Base-by-base conservation (phyloP, 2,329 filamentous ascomycete genomes). In the Daldinia sp. region DNA sequence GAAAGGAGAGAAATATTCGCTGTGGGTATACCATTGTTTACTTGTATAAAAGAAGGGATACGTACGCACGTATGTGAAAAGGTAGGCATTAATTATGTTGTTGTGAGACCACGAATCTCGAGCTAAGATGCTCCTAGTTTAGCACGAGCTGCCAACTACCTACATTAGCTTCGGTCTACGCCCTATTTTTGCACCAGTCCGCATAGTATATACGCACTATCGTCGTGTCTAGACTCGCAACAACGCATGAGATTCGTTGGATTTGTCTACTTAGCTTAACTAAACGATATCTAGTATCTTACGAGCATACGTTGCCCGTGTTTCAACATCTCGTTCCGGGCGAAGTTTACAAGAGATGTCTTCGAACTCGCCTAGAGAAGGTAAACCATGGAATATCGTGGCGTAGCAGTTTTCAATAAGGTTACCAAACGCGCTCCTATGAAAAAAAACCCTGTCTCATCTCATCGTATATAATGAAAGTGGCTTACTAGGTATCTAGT, bases 81-180 rank as follows among this genome's bases (percentile, higher is more conserved):
- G 21, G 13, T 27, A 23, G 8, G 15, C 47, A 51, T 52, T 13
- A 51, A 45, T 17, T 23, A 19, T n/a, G 47, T 35, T 37, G 23
- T 48, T 30, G 25, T 41, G 39, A 52, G 29, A 41, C 41, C 29
- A 27, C 13, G 34, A 39, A 47, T 19, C 45, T 37, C 13, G 51
- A 50, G 60, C 63, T 54, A 66, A 55, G 60, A 61, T 50, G 8
- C 32, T 51, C 25, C 39, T 57, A 54, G 50, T 51, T 58, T 60
- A 58, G 49, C 29, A 45, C 58, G 29, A 47, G 35, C 49, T 55
- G 21, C 47, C 25, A 54, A 34, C 23, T 13, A 34, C 23, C 11
- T 45, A 23, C 52, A 19, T 48, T 63, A 64, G 63, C 63, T 64
- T 66, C 63, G 60, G 57, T 48, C 27, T 47, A 48, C 30, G 51